Evolutionary conservation across 768 basidiomycete species (phyloP).

Genomic region (Tremella fuciformis): DNA sequence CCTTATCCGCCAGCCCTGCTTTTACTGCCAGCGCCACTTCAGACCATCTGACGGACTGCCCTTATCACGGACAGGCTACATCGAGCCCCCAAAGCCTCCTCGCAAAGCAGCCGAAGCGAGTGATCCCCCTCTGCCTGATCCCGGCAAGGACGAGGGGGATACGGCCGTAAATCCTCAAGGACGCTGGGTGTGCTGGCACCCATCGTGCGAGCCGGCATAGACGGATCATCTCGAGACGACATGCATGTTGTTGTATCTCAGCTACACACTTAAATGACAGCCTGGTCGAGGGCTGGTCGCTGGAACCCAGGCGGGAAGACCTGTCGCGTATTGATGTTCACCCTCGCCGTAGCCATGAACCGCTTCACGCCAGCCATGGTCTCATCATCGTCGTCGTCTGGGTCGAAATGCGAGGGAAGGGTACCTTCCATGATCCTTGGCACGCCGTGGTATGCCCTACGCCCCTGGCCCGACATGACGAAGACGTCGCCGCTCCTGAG

Average conservation of each 20-base stretch:
- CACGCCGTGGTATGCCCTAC: constrained; percentile 87
- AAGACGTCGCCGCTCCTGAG: constrained; percentile 87
- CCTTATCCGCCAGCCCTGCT: constrained; percentile 16
- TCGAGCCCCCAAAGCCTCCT: constrained; percentile 6
- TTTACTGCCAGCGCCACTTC: constrained; percentile 17
- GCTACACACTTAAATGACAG: neutral
- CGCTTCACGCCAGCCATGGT: constrained; percentile 31
- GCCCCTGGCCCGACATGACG: constrained; percentile 85
- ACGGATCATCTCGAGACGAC: too few species aligned
- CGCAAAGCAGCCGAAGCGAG: neutral
- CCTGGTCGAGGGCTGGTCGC: constrained; percentile 7
- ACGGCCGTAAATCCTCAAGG: neutral
- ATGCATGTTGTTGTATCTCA: too few species aligned
- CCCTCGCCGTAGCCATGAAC: constrained; percentile 54
- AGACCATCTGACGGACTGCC: constrained; percentile 17
- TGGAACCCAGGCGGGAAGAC: constrained; percentile 50
- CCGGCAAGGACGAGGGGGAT: neutral
- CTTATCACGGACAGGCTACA: constrained; percentile 5
- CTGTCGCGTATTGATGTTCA: constrained; percentile 90
- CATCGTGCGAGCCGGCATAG: constrained; percentile 13
- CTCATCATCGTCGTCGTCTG: constrained; percentile 37
- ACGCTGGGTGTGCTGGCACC: constrained; percentile 28
- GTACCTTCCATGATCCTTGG: constrained; percentile 82
- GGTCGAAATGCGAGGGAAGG: constrained; percentile 57
- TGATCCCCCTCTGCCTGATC: neutral